Evolutionary conservation across 163 green algal genomes (phyloP).

Genomic region (Scenedesmus sp.): DNA sequence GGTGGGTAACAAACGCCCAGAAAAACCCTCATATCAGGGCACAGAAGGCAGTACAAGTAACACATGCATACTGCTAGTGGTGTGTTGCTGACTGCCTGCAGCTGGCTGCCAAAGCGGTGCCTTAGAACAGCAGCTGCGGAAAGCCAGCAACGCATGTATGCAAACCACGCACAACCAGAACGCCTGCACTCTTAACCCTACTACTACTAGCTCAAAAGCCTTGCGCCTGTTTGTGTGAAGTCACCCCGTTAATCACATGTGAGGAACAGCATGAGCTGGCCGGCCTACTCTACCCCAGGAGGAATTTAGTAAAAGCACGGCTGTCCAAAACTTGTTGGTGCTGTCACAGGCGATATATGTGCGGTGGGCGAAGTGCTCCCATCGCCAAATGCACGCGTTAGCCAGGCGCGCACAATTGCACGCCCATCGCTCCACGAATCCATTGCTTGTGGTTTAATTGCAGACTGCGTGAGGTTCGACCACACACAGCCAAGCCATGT

Average conservation of each 20-base stretch:
- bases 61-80: neutral
- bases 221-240: no score
- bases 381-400: neutral
- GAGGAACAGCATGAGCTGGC: no score
- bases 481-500: no score
- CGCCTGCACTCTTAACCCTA: neutral
- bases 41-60: neutral
- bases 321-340: no score
- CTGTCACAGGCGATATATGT: neutral
- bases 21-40: no score
- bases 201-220: neutral
- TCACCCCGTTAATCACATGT: no score
- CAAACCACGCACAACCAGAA: neutral
- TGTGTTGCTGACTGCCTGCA: neutral
- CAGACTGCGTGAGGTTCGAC: no score
- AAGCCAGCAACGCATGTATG: neutral
- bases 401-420: neutral
- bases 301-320: no score
- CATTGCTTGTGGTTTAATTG: no score
- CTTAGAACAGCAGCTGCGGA: neutral
- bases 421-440: no score
- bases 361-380: neutral
- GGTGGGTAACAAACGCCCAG: no score
- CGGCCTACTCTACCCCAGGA: no score
- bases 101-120: neutral